These are phyloP conservation scores for Ophiostoma angusticollis DNA, from an alignment of 2,329 filamentous ascomycete species.

Conservation along the genomic window DNA sequence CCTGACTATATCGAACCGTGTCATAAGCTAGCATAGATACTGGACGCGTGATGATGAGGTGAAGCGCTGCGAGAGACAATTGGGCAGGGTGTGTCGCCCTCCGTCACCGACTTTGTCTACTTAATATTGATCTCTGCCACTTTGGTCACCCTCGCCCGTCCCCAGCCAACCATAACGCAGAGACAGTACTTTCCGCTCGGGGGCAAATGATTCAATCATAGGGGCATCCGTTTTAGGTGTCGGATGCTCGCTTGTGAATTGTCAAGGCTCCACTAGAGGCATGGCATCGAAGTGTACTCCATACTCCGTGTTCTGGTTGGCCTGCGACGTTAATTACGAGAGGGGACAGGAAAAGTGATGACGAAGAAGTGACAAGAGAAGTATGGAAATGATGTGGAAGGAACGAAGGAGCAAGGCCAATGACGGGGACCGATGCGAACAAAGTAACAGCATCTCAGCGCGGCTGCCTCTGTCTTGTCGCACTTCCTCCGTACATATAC, in stretches of 20 bases:
- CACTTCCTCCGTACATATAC: too few relatives aligned
- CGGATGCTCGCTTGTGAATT: background rate
- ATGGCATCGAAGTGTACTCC: too few relatives aligned
- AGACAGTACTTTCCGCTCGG: background rate
- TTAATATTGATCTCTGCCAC: background rate
- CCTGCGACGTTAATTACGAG: background rate
- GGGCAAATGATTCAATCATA: too few relatives aligned
- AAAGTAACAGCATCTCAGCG: too few relatives aligned
- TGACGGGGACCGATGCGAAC: too few relatives aligned
- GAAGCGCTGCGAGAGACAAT: conserved; percentile 9
- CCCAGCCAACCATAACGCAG: conserved; percentile 7
- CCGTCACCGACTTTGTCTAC: conserved; percentile 3
- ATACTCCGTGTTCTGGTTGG: too few relatives aligned
- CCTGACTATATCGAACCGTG: too few relatives aligned
- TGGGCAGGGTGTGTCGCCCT: conserved; percentile 5
- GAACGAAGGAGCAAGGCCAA: too few relatives aligned
- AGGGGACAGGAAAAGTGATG: background rate
- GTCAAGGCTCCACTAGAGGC: background rate
- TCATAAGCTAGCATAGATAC: too few relatives aligned
- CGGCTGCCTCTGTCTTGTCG: background rate
- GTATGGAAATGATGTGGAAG: background rate
- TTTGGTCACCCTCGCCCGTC: background rate
- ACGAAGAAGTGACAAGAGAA: background rate
- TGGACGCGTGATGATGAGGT: conserved; percentile 9
- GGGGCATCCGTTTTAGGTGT: too few relatives aligned